Evolutionary conservation across 768 basidiomycete species (phyloP).

Genomic region (Trametes cingulata): DNA sequence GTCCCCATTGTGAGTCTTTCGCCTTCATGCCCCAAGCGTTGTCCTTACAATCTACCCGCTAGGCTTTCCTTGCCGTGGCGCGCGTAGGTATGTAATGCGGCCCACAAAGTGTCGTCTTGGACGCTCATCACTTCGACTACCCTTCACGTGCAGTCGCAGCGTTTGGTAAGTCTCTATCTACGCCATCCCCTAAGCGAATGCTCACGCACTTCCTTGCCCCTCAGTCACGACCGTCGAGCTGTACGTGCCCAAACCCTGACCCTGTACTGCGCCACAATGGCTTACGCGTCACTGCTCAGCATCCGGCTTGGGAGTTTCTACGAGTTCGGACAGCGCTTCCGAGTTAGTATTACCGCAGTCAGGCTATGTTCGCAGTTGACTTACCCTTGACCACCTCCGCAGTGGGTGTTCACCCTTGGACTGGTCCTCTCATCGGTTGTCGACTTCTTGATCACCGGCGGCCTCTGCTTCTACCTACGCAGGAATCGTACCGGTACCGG

Average conservation of each 20-base stretch:
- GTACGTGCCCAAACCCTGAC: neutral
- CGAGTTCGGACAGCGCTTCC: constrained; percentile 21
- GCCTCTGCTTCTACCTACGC: constrained; percentile 27
- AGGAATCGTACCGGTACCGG: constrained; percentile 28
- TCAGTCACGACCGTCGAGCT: constrained; percentile 20
- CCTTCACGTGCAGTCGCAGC: constrained; percentile 10
- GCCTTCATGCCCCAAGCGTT: neutral
- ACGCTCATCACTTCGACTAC: neutral
- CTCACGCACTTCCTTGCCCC: neutral
- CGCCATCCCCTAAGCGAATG: neutral
- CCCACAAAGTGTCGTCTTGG: neutral
- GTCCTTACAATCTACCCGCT: neutral
- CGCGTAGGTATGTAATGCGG: constrained; percentile 13
- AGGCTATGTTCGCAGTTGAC: neutral
- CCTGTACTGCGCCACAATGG: neutral
- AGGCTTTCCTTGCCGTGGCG: constrained; percentile 15
- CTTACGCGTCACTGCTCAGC: constrained; percentile 1
- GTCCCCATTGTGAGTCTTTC: constrained; percentile 18
- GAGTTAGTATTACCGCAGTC: constrained; percentile 14
- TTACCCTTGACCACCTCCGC: neutral
- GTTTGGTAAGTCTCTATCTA: constrained; percentile 9
- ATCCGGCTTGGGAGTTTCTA: constrained; percentile 23
- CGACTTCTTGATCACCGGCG: constrained; percentile 29
- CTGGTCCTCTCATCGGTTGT: constrained; percentile 27
- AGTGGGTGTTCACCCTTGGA: constrained; percentile 33